These are phyloP conservation scores for Allomyces arbusculus DNA, from an alignment of 192 early-diverging fungal genomes.

Conservation along the genomic window DNA sequence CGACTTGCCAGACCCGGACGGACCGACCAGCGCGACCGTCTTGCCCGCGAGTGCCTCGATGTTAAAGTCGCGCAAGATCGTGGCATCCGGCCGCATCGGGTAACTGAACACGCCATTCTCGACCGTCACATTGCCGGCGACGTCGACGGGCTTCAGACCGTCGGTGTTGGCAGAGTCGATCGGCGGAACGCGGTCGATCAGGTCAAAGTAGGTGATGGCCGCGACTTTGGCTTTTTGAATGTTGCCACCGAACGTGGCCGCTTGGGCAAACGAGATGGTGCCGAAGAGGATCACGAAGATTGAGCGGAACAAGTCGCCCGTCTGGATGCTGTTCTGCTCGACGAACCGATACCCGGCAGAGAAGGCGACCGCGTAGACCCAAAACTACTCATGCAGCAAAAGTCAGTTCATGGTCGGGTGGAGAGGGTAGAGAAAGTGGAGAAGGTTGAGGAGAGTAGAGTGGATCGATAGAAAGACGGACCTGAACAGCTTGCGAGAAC, in stretches of 20 bases:
- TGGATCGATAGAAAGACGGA: too few species aligned
- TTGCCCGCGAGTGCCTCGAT: conserved; percentile 34
- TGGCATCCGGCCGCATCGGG: conserved; percentile 15
- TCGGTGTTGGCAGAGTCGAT: conserved; percentile 17
- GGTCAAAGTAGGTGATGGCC: conserved; percentile 23
- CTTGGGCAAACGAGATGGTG: background rate
- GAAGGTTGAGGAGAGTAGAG: too few species aligned
- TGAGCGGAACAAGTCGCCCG: conserved; percentile 6
- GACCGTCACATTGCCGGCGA: background rate
- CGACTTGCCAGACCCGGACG: conserved; percentile 46
- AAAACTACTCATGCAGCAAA: conserved; percentile 11
- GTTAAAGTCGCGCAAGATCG: conserved; percentile 25
- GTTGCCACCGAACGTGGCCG: background rate
- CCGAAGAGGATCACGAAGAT: background rate
- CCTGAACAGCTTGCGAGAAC: conserved; percentile 17
- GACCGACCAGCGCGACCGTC: conserved; percentile 58
- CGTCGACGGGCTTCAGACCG: conserved; percentile 10
- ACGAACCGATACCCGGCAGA: conserved; percentile 30
- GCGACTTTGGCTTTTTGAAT: conserved; percentile 27
- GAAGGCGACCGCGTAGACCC: conserved; percentile 32
- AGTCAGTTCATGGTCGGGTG: too few species aligned
- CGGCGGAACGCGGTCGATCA: conserved; percentile 21
- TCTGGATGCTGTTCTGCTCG: conserved; percentile 3
- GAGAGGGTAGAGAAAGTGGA: too few species aligned
- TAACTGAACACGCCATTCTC: conserved; percentile 12